A percentile compares a stretch with the other conserved stretches of the same genome.
These are phyloP conservation scores for Leccinum longicurvipes DNA, from an alignment of 768 basidiomycete genomes.

Conservation along the genomic window DNA sequence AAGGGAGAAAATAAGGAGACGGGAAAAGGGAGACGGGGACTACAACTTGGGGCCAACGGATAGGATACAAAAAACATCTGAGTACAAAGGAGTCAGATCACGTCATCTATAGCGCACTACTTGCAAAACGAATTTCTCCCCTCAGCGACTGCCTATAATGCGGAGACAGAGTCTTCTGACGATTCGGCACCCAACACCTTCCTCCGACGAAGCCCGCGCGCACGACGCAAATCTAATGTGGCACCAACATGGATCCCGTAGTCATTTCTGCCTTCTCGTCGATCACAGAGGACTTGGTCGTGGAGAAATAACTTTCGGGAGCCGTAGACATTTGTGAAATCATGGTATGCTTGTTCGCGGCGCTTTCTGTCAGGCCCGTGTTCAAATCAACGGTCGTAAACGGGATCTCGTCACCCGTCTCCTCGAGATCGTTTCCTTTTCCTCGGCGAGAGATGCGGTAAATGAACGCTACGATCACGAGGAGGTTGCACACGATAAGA, in stretches of 20 bases:
- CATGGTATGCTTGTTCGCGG: not conserved
- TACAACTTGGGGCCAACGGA: not conserved
- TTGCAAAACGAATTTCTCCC: not conserved
- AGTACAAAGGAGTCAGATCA: not conserved
- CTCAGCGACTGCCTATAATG: not conserved
- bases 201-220: not conserved
- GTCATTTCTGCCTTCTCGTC: not conserved
- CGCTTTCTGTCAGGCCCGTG: not conserved
- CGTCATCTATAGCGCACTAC: not conserved
- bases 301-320: not conserved
- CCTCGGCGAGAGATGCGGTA: constrained; percentile 14
- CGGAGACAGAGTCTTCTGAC: not conserved
- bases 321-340: not conserved
- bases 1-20: not conserved
- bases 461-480: constrained; percentile 24
- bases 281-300: not conserved
- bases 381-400: constrained; percentile 18
- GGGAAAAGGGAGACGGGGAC: not conserved
- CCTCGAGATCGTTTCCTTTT: constrained; percentile 1
- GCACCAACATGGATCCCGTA: not conserved
- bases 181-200: not conserved
- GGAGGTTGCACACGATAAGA: constrained; percentile 24
- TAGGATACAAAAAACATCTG: not conserved
- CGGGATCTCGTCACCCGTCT: not conserved
- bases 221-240: not conserved